Percentiles rank a stretch among this genome's conserved stretches.
phyloP scores from a whole-genome alignment of 768 basidiomycete species.

The Tulasnella sp. region DNA sequence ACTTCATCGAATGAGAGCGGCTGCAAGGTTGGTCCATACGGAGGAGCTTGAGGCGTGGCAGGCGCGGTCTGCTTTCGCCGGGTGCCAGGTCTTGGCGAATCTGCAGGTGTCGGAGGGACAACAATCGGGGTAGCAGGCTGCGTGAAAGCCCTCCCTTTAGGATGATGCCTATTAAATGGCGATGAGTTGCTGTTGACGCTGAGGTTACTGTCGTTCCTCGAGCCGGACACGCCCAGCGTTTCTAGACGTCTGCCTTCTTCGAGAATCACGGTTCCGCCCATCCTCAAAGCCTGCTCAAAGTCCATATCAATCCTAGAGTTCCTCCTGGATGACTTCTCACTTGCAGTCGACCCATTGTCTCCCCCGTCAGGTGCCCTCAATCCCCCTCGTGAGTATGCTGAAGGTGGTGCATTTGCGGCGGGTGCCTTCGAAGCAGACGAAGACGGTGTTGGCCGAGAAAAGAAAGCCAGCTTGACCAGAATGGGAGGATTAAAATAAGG shows the following conservation, averaged over 20 bases:
- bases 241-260: slow-evolving; percentile 63
- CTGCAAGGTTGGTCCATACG: slow-evolving; percentile 39
- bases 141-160: slow-evolving; percentile 22
- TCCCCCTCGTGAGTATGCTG: not conserved
- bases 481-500: not conserved
- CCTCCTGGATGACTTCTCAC: slow-evolving; percentile 29
- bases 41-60: slow-evolving; percentile 28
- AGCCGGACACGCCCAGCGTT: slow-evolving; percentile 46
- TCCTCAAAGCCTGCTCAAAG: slow-evolving; percentile 66
- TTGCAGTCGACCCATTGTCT: not conserved
- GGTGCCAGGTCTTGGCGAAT: slow-evolving; percentile 24
- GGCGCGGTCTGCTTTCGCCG: slow-evolving; percentile 28
- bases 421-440: not conserved
- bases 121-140: slow-evolving; percentile 52
- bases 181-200: not conserved
- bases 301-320: slow-evolving; percentile 67
- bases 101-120: slow-evolving; percentile 55
- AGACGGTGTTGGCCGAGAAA: not conserved
- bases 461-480: not conserved
- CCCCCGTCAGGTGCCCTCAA: not conserved
- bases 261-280: slow-evolving; percentile 56
- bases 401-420: not conserved
- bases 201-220: slow-evolving; percentile 22
- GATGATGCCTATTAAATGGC: not conserved
- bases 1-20: slow-evolving; percentile 32